A percentile compares a stretch with the other conserved stretches of the same genome.
Conservation (phyloP, 73 alveolate genomes). For the Breviolum minutum region DNA sequence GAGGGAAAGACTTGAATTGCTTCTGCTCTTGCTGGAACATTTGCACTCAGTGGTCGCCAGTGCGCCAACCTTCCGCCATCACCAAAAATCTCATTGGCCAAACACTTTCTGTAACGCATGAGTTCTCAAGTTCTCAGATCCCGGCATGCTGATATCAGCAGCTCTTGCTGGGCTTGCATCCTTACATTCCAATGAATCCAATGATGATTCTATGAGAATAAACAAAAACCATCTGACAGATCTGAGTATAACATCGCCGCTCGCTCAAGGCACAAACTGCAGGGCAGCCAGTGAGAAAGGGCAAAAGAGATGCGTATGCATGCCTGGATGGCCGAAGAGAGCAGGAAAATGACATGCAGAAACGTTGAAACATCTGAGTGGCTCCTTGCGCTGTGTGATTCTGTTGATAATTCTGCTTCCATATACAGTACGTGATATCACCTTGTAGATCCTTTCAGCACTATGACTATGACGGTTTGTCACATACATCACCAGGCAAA, state of each 20-base stretch:
- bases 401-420: no score
- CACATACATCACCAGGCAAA: no score
- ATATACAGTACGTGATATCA: no score
- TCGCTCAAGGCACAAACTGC: constrained; percentile 38
- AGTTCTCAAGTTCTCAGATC: not conserved
- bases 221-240: no score
- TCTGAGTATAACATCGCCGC: no score
- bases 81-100: not conserved
- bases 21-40: constrained; percentile 11
- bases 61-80: constrained; percentile 30
- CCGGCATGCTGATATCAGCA: constrained; percentile 37
- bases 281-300: constrained; percentile 61
- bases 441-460: no score
- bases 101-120: not conserved
- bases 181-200: not conserved
- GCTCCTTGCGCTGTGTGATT: no score
- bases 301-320: constrained; percentile 76
- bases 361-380: no score
- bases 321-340: not conserved
- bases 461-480: no score
- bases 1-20: constrained; percentile 39
- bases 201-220: not conserved
- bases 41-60: constrained; percentile 74
- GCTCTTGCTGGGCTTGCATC: constrained; percentile 60
- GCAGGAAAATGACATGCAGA: not conserved